Evolutionary conservation across 1,284 basidiomycete genomes (phyloP).

Genomic region (Athelia sp.): DNA sequence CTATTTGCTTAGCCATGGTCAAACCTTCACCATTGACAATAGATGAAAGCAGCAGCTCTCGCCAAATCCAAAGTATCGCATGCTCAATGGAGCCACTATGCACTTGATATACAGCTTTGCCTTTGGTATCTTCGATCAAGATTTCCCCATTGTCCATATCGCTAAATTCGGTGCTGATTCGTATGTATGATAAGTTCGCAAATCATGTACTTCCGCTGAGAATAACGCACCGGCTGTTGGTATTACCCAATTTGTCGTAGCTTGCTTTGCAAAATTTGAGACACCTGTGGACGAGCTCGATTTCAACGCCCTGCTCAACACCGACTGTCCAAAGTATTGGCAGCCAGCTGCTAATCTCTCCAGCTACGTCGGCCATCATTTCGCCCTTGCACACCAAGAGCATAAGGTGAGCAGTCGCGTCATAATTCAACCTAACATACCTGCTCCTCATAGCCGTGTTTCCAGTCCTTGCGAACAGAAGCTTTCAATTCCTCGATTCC

Average conservation of each 20-base stretch:
- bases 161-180: neutral
- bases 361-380: neutral
- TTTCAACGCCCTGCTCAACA: neutral
- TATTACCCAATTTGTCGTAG: neutral
- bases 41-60: neutral
- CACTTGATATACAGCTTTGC: neutral
- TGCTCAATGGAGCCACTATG: neutral
- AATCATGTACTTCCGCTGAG: neutral
- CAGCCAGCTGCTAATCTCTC: neutral
- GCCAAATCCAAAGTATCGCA: neutral
- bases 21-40: neutral
- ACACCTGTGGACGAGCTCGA: neutral
- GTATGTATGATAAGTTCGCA: neutral
- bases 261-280: neutral
- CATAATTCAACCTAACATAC: neutral
- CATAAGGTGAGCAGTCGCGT: neutral
- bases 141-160: neutral
- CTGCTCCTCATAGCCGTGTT: constrained; percentile 1
- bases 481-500: neutral
- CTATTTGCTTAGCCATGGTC: neutral
- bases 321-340: neutral
- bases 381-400: neutral
- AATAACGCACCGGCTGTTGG: neutral
- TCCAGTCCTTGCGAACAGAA: neutral
- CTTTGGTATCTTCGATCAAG: neutral